Evolutionary conservation across 1,284 basidiomycete species (phyloP), one percentile per base, ranked within the genome.

Genomic region (Ganoderma resinaceum): DNA sequence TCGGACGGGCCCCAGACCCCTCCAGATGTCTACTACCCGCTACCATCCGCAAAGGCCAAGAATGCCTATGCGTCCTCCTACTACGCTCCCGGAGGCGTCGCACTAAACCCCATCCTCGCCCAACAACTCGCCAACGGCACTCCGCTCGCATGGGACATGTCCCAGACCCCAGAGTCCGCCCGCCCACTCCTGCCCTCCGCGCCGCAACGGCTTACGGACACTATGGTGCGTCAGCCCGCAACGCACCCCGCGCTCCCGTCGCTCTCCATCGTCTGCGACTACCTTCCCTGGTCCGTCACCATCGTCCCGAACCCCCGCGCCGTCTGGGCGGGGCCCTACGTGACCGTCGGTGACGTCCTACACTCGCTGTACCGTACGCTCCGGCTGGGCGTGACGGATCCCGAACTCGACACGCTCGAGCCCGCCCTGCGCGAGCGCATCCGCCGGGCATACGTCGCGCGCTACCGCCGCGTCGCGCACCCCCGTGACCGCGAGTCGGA

Each of bases 311-410:
- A 62, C 9, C 63, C 62, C 5, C 33, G 46, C 49, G 66, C 66
- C 1, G 6, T 26, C 35, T 73, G 72, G 72, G 59, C 69, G 12
- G 67, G 69, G n/a, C 69, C 72, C 16, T 73, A 68, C 65, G 72
- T 75, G n/a, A 75, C 74, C 62, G 69, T 75, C 68, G 70, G 68
- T 52, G 74, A 75, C 68, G 71, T 73, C 53, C 70, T 75, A 6
- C 70, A 67, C 65, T 52, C 66, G 29, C 63, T 75, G n/a, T 71
- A 72, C 72, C 72, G 70, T 63, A 52, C 68, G 43, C 68, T 75
- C 9, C 74, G 72, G 55, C 66, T 65, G 11, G 63, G 57, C 8
- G 71, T 70, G 29, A 68, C 70, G 37, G 31, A 59, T 16, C 52
- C 63, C 46, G 72, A 75, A 69, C 63, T 71, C 66, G 57, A 26